phyloP scores from a whole-genome alignment of 139 green algal species.

The Chlamydomonas schloesseri region DNA sequence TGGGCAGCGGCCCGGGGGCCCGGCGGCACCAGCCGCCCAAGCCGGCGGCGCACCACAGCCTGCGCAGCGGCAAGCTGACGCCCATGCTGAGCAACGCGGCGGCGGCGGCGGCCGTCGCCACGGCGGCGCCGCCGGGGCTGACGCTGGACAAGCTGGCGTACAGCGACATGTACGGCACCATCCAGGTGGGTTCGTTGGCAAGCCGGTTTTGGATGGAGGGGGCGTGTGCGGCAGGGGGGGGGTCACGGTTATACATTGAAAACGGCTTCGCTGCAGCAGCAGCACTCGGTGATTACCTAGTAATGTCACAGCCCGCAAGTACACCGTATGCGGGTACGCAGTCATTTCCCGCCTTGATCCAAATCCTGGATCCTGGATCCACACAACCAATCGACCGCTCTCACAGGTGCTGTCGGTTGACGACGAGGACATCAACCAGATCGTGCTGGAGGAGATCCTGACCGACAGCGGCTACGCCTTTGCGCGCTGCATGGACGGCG shows the following conservation, averaged over 20 bases:
- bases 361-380: no score
- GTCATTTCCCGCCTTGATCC: no score
- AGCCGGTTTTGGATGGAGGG: no score
- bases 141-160: conserved; percentile 58
- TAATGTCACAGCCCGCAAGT: no score
- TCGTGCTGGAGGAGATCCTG: conserved; percentile 67
- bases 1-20: no score
- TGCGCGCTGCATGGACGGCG: conserved; percentile 50
- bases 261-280: no score
- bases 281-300: no score
- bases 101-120: neutral
- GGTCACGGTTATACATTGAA: no score
- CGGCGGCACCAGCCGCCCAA: neutral
- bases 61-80: neutral
- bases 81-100: neutral
- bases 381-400: no score
- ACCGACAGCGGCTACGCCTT: conserved; percentile 51
- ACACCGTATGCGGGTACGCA: no score
- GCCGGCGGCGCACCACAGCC: neutral
- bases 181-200: neutral
- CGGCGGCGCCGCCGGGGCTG: conserved; percentile 31
- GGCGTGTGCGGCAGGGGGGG: no score
- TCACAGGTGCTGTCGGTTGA: conserved; percentile 51
- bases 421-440: conserved; percentile 62
- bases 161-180: conserved; percentile 47